Conservation (phyloP, 495 filamentous ascomycete species). For the Penicillium riverlandense region DNA sequence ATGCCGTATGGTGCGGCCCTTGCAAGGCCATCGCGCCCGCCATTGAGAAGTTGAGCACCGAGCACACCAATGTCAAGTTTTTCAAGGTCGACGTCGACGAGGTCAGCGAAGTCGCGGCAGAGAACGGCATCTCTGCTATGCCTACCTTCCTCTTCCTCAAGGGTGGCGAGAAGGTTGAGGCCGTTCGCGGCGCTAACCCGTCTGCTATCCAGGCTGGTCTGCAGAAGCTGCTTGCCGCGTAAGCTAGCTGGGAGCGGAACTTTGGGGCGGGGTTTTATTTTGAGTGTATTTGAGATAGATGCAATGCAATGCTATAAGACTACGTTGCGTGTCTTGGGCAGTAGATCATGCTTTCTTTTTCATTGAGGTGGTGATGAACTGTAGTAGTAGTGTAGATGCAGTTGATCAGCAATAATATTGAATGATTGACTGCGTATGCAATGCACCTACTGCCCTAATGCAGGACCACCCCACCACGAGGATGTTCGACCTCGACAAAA, state of each 20-base stretch:
- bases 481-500: too few relatives aligned
- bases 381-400: too few relatives aligned
- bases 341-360: too few relatives aligned
- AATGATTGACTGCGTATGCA: too few relatives aligned
- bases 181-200: constrained; percentile 80
- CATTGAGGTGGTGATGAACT: too few relatives aligned
- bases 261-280: too few relatives aligned
- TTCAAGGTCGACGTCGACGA: constrained; percentile 93
- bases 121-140: constrained; percentile 88
- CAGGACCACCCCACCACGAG: too few relatives aligned
- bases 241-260: not conserved
- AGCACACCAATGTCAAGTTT: constrained; percentile 56
- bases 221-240: constrained; percentile 13
- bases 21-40: constrained; percentile 84
- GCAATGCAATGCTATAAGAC: too few relatives aligned
- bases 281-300: not conserved
- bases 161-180: constrained; percentile 58
- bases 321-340: too few relatives aligned
- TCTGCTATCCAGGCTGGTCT: constrained; percentile 51
- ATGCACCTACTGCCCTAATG: too few relatives aligned
- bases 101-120: constrained; percentile 64
- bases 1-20: constrained; percentile 89
- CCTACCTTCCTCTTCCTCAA: constrained; percentile 89
- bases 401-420: too few relatives aligned
- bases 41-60: constrained; percentile 55